Percentiles rank a stretch among this genome's conserved stretches.
phyloP scores from a whole-genome alignment of 2,329 filamentous ascomycete genomes.

The Didymella pomorum region DNA sequence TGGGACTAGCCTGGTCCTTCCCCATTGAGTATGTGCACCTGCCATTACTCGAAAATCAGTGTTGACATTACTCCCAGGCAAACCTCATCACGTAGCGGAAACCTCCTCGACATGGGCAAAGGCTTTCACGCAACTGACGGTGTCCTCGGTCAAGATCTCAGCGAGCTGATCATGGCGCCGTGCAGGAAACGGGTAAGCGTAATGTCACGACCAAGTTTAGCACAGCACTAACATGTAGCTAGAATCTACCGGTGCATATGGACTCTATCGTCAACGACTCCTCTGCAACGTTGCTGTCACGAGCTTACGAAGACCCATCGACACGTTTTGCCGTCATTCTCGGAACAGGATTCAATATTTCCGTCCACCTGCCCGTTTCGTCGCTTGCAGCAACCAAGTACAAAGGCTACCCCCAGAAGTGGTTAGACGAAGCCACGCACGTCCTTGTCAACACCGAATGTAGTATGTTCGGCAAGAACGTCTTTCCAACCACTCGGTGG shows the following conservation, averaged over 20 bases:
- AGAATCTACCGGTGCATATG: slow-evolving; percentile 64
- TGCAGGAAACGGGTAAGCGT: slow-evolving; percentile 59
- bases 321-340: slow-evolving; percentile 71
- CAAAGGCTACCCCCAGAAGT: slow-evolving; percentile 61
- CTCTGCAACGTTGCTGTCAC: slow-evolving; percentile 67
- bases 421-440: slow-evolving; percentile 65
- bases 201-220: slow-evolving; percentile 4
- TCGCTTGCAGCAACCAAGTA: slow-evolving; percentile 65
- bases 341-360: slow-evolving; percentile 71
- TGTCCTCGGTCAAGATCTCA: slow-evolving; percentile 66
- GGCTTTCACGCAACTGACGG: slow-evolving; percentile 68
- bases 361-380: slow-evolving; percentile 66
- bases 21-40: slow-evolving; percentile 61
- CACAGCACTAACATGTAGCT: slow-evolving; percentile 27
- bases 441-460: slow-evolving; percentile 72
- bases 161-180: slow-evolving; percentile 65
- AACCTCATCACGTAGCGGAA: slow-evolving; percentile 66
- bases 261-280: slow-evolving; percentile 71
- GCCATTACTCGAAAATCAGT: not conserved
- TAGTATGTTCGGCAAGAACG: slow-evolving; percentile 69
- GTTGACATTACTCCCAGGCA: slow-evolving; percentile 52
- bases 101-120: slow-evolving; percentile 70
- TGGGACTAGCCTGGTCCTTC: slow-evolving; percentile 73
- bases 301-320: slow-evolving; percentile 67
- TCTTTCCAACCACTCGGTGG: slow-evolving; percentile 68